A percentile compares a stretch with the other conserved stretches of the same genome.
Conservation (phyloP, 1,139 yeast species). For the Wickerhamomyces sp. region DNA sequence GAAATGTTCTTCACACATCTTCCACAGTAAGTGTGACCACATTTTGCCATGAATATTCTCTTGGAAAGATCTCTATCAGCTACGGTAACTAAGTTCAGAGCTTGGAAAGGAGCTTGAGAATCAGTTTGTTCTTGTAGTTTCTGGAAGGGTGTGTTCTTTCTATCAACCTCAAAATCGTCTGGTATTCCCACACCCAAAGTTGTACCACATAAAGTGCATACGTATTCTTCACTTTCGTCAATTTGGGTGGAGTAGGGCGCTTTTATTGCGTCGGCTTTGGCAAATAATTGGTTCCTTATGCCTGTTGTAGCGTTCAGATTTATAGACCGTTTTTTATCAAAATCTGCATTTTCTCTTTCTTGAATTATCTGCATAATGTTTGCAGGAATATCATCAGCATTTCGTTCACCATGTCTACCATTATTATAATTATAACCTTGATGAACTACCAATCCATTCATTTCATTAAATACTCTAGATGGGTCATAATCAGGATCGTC, state of each 20-base stretch:
- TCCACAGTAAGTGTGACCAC: constrained; percentile 90
- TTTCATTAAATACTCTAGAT: neutral
- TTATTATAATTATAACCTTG: neutral
- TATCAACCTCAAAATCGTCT: constrained; percentile 35
- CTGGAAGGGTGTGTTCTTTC: constrained; percentile 24
- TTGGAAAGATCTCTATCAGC: constrained; percentile 60
- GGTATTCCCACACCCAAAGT: constrained; percentile 71
- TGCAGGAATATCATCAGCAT: constrained; percentile 30
- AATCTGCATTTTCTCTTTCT: constrained; percentile 32
- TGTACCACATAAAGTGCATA: constrained; percentile 70
- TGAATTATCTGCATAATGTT: constrained; percentile 30
- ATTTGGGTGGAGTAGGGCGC: constrained; percentile 30
- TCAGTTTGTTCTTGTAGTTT: constrained; percentile 28
- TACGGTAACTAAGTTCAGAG: constrained; percentile 42
- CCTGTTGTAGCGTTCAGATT: constrained; percentile 28
- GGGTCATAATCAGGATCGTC: constrained; percentile 2
- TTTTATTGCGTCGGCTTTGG: constrained; percentile 22
- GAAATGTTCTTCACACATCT: constrained; percentile 66
- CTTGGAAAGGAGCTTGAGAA: constrained; percentile 64
- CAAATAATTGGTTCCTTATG: constrained; percentile 17
- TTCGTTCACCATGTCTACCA: constrained; percentile 14
- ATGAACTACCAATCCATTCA: no score
- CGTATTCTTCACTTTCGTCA: constrained; percentile 30
- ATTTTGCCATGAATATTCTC: constrained; percentile 60
- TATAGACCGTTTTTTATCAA: constrained; percentile 27